Evolutionary conservation across 140 eudicot genomes (phyloP).

Genomic region (Cichorium intybus): DNA sequence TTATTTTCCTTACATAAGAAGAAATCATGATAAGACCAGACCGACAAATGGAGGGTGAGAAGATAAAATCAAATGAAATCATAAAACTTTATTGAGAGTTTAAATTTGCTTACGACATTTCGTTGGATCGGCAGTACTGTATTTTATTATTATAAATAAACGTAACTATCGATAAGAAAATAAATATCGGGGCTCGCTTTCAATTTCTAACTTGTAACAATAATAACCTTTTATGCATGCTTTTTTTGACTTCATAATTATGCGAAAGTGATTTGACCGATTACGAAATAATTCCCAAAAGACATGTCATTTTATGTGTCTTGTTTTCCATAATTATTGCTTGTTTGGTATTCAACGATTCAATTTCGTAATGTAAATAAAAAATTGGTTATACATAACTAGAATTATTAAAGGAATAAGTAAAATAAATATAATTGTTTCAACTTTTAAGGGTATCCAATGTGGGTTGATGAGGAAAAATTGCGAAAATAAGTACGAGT

Average conservation of each 20-base stretch:
- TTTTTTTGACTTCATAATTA: constrained; percentile 11
- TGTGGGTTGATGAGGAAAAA: no score
- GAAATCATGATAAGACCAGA: not conserved
- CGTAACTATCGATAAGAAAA: not conserved
- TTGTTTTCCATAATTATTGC: not conserved
- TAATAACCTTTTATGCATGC: not conserved
- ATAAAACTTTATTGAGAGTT: not conserved
- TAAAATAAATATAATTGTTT: no score
- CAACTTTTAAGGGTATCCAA: no score
- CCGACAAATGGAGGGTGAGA: not conserved
- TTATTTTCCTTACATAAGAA: not conserved
- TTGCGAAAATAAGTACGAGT: no score
- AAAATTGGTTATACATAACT: no score
- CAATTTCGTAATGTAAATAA: no score
- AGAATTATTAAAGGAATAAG: no score
- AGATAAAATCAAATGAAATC: not conserved
- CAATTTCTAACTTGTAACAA: not conserved
- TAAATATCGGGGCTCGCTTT: not conserved
- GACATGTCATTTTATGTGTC: constrained; percentile 5
- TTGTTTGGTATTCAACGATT: no score
- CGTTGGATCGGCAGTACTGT: no score
- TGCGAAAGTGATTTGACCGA: constrained; percentile 15
- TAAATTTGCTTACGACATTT: not conserved
- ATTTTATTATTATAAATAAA: not conserved
- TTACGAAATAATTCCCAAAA: constrained; percentile 2